Evolutionary conservation across 805 yeast species (phyloP).

Genomic region (Candida gorgasii): DNA sequence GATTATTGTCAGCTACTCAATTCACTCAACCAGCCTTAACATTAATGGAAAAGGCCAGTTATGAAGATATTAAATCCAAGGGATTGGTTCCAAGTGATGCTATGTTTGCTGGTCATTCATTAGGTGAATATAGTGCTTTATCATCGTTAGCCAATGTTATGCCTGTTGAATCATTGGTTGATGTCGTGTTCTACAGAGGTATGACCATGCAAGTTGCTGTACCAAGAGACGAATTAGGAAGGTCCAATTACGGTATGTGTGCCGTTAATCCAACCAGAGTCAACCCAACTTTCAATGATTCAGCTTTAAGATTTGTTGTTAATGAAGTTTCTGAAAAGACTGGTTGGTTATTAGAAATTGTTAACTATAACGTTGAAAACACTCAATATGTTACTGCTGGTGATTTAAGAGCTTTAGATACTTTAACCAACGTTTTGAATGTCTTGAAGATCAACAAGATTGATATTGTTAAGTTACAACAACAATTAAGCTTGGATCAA

Average conservation of each 20-base stretch:
- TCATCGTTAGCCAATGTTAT: constrained; percentile 97
- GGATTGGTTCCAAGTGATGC: constrained; percentile 93
- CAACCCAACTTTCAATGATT: constrained; percentile 82
- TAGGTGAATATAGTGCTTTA: constrained; percentile 98
- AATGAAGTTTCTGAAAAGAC: constrained; percentile 83
- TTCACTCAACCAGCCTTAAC: constrained; percentile 99
- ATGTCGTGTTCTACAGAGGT: constrained; percentile 98
- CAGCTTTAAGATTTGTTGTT: constrained; percentile 92
- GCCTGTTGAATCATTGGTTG: constrained; percentile 97
- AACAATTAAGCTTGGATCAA: constrained; percentile 78
- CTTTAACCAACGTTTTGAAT: constrained; percentile 89
- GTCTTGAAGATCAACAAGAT: constrained; percentile 92
- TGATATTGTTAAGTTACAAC: constrained; percentile 85
- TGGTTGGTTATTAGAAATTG: constrained; percentile 94
- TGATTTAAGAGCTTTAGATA: constrained; percentile 92
- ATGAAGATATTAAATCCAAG: constrained; percentile 94
- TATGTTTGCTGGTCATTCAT: constrained; percentile 98
- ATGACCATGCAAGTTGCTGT: constrained; percentile 99
- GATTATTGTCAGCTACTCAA: constrained; percentile 96
- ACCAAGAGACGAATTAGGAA: constrained; percentile 91
- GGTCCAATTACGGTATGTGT: constrained; percentile 99
- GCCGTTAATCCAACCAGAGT: constrained; percentile 97
- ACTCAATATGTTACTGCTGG: constrained; percentile 99
- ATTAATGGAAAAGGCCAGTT: constrained; percentile 98
- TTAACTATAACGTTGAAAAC: constrained; percentile 96